Percentiles rank a stretch among this genome's conserved stretches.
phyloP scores from a whole-genome alignment of 306 rosid genomes.

The Luffa acutangula region DNA sequence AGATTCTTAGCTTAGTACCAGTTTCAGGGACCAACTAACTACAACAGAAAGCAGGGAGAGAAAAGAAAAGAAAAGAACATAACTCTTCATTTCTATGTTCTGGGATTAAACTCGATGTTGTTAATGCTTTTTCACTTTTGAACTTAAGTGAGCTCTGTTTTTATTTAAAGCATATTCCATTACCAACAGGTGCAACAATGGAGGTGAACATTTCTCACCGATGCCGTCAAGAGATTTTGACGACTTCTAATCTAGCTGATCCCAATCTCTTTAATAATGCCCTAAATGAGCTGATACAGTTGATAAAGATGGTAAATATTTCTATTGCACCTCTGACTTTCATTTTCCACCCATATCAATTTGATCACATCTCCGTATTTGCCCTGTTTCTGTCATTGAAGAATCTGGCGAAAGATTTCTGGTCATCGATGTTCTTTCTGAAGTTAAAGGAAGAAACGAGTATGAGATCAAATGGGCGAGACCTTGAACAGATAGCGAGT shows the following conservation, averaged over 20 bases:
- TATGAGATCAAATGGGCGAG: conserved; percentile 45
- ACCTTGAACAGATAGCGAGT: conserved; percentile 48
- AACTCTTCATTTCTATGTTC: neutral
- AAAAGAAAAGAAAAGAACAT: neutral
- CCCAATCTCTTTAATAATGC: conserved; percentile 61
- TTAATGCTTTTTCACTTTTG: neutral
- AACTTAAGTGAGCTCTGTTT: neutral
- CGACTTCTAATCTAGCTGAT: conserved; percentile 58
- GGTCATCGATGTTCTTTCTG: conserved; percentile 81
- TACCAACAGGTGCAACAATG: conserved; percentile 57
- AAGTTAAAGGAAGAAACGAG: conserved; percentile 66
- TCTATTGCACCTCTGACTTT: neutral
- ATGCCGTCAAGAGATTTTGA: conserved; percentile 72
- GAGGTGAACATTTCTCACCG: conserved; percentile 92
- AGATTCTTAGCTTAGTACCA: neutral
- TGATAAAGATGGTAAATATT: conserved; percentile 59
- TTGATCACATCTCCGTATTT: neutral
- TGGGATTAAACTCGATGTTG: neutral
- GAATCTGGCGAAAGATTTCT: conserved; percentile 79
- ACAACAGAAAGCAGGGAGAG: too few relatives aligned
- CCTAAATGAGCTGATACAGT: conserved; percentile 56
- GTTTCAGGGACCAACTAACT: neutral
- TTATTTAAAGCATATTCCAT: neutral
- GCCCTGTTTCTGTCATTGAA: conserved; percentile 17
- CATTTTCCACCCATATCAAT: neutral